Percentiles rank a stretch among this genome's conserved stretches.
These are phyloP conservation scores for Xylaria venustula DNA, from an alignment of 495 filamentous ascomycete genomes.

Conservation along the genomic window DNA sequence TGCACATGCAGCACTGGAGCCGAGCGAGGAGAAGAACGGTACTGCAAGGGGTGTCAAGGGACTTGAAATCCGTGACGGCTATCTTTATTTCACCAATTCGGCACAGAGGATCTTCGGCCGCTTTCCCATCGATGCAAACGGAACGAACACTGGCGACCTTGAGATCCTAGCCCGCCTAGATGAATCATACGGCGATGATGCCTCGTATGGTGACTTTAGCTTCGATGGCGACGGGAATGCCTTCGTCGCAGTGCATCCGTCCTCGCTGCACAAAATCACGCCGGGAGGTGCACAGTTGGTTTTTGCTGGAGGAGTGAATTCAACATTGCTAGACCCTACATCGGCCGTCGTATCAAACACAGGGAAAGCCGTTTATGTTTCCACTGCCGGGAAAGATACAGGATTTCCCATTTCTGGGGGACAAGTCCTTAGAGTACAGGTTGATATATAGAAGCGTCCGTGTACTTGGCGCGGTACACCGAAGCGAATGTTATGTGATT, in stretches of 20 bases:
- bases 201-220: constrained; percentile 17
- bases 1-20: not conserved
- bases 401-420: constrained; percentile 7
- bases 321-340: constrained; percentile 23
- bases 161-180: constrained; percentile 13
- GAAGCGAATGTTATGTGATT: too few relatives aligned
- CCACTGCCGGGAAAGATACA: constrained; percentile 16
- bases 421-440: constrained; percentile 8
- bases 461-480: not conserved
- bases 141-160: constrained; percentile 18
- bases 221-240: constrained; percentile 28
- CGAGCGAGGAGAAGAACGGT: not conserved
- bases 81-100: constrained; percentile 44
- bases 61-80: constrained; percentile 21
- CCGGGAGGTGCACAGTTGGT: constrained; percentile 22
- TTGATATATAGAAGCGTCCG: too few relatives aligned
- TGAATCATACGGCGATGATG: constrained; percentile 24
- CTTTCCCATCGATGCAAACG: constrained; percentile 28
- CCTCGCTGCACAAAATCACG: constrained; percentile 27
- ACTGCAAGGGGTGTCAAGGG: constrained; percentile 39
- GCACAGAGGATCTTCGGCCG: constrained; percentile 32
- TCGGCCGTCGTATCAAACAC: constrained; percentile 21
- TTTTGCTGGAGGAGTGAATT: constrained; percentile 21
- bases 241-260: constrained; percentile 30
- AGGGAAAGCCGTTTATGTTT: constrained; percentile 20